These are phyloP conservation scores for Crucihimalaya himalaica DNA, from an alignment of 345 rosid genomes.

Conservation along the genomic window DNA sequence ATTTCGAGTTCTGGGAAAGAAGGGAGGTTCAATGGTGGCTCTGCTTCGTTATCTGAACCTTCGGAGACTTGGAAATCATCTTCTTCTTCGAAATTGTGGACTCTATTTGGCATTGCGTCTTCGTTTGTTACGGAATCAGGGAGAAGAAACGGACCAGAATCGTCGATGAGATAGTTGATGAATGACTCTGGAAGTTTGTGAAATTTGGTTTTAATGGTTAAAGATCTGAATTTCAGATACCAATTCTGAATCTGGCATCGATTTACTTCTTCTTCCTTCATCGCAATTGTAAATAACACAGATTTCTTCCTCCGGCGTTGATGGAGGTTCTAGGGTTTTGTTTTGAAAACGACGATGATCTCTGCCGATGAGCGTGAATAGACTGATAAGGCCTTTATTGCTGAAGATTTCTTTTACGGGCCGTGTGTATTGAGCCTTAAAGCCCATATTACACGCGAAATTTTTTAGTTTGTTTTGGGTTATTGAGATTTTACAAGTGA, in stretches of 20 bases:
- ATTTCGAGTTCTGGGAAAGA: constrained; percentile 74
- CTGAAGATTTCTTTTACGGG: background rate
- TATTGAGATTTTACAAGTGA: no score
- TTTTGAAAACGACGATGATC: background rate
- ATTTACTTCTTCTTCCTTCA: constrained; percentile 74
- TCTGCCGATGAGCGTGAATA: background rate
- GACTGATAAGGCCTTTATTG: background rate
- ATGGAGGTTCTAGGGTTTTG: background rate
- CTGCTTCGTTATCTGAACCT: constrained; percentile 72
- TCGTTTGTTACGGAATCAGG: constrained; percentile 62
- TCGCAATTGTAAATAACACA: constrained; percentile 13
- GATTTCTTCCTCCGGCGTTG: constrained; percentile 8
- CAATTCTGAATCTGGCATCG: constrained; percentile 87
- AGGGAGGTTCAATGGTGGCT: constrained; percentile 43
- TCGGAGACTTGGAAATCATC: constrained; percentile 64
- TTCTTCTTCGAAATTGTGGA: constrained; percentile 64
- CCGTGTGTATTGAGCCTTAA: background rate
- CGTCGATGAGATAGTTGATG: constrained; percentile 69
- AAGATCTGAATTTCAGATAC: constrained; percentile 76
- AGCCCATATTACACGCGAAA: background rate
- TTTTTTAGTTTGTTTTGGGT: no score
- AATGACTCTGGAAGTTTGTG: constrained; percentile 78
- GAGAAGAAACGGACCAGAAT: constrained; percentile 71
- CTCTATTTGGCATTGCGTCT: constrained; percentile 77
- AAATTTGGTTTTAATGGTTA: constrained; percentile 65